Base-by-base conservation (phyloP, 768 basidiomycete genomes). In the Lactifluus pinguis region DNA sequence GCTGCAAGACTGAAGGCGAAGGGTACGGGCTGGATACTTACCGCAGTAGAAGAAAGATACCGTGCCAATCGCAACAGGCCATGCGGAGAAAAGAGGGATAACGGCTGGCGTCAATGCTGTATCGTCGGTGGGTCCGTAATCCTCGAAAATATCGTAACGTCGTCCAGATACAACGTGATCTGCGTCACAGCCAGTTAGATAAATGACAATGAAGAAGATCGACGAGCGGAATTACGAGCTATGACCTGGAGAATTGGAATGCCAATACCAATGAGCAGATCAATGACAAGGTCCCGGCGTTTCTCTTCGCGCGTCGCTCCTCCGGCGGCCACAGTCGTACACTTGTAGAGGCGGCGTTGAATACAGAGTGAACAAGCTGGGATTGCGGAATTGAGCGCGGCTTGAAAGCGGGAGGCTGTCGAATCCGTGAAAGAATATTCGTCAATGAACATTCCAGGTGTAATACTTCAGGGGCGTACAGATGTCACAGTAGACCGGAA, bases 401-500 rank as follows among this genome's bases (percentile, higher is more conserved):
- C 63, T 10, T 69, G 64, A 47, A 81, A 61, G 53, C 75, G 76
- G 0, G 73, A 72, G 1, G 72, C 81, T 82, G 60, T 6, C 25
- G 1, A 7, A 49, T 25, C 17, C 25, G 25, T 25, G 25, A 25
- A 25, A 25, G 25, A 25, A 25, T 25, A 25, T 25, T 25, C 11
- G 4, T 61, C 7, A 61, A 42, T 41, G 25, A 15, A 36, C 2
- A 8, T 9, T 9, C 14, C 9, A 7, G 15, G 34, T 7, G 19
- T 11, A 39, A 42, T 4, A 7, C 19, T 30, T 49, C 6, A 25
- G 10, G 13, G 25, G 68, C 79, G 58, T 55, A 83, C 82, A 73
- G 53, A 84, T 79, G 67, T 83, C 82, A 66, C 83, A 83, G 78
- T 79, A 84, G 7, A 74, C 72, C 0, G 79, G 79, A 0, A 72